These are phyloP conservation scores for Balamuthia mandrillaris DNA, from an alignment of 208 protist species.

Conservation along the genomic window DNA sequence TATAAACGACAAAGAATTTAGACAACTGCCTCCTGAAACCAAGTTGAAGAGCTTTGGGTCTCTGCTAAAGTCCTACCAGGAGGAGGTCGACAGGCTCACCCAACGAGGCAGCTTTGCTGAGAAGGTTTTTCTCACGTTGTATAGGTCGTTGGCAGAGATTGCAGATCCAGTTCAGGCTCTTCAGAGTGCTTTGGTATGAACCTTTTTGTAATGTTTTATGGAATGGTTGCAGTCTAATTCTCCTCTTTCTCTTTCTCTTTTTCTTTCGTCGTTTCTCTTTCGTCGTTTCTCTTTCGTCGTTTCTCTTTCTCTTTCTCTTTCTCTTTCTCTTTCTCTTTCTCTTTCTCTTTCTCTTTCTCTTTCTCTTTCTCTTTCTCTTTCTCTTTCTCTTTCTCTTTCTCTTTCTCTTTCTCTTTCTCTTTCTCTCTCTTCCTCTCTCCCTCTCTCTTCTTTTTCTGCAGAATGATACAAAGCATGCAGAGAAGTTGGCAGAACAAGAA, in stretches of 20 bases:
- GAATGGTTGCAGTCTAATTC: not conserved
- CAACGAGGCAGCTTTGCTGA: constrained; percentile 53
- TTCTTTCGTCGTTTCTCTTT: not conserved
- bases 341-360: too few relatives aligned
- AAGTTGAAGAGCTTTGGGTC: constrained; percentile 41
- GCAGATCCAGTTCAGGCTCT: constrained; percentile 41
- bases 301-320: too few relatives aligned
- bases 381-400: too few relatives aligned
- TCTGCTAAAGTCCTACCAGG: constrained; percentile 56
- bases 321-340: too few relatives aligned
- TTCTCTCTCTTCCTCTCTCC: too few relatives aligned
- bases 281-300: too few relatives aligned
- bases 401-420: too few relatives aligned
- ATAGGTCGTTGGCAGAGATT: constrained; percentile 36
- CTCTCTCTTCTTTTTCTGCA: too few relatives aligned
- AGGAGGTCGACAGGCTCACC: constrained; percentile 55
- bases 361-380: too few relatives aligned
- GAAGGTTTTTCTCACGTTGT: constrained; percentile 46
- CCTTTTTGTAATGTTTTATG: not conserved
- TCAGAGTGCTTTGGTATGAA: not conserved
- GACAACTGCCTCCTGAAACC: constrained; percentile 38
- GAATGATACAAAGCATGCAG: not conserved
- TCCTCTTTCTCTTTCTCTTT: too few relatives aligned
- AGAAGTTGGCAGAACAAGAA: constrained; percentile 7
- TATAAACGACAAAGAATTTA: too few relatives aligned